Conservation (phyloP, 1,139 yeast species). For the Yamadazyma mexicana region DNA sequence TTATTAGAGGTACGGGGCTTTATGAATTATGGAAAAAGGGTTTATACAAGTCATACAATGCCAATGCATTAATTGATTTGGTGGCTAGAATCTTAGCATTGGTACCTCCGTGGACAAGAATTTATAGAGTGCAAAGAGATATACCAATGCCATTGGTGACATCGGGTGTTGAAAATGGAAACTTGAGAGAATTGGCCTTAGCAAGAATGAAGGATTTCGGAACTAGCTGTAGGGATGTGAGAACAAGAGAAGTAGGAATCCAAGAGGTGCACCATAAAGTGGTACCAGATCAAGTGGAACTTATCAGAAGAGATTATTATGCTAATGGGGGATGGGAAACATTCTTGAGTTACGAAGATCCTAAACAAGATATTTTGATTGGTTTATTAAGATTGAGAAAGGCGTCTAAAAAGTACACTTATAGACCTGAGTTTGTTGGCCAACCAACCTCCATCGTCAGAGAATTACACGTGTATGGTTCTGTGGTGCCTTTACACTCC, state of each 20-base stretch:
- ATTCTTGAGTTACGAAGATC: conserved; percentile 93
- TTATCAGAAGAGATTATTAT: conserved; percentile 90
- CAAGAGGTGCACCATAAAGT: conserved; percentile 98
- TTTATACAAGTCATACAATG: conserved; percentile 88
- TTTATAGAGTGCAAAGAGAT: conserved; percentile 97
- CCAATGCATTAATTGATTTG: conserved; percentile 88
- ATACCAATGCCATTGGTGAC: conserved; percentile 99
- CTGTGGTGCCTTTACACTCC: conserved; percentile 96
- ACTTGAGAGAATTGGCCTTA: conserved; percentile 88
- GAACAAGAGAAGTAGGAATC: conserved; percentile 98
- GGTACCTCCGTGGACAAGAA: conserved; percentile 99
- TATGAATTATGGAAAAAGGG: conserved; percentile 98
- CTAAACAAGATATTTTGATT: conserved; percentile 91
- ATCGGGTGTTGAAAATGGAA: conserved; percentile 98
- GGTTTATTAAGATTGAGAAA: conserved; percentile 86
- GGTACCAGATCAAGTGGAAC: conserved; percentile 94
- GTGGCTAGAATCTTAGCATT: conserved; percentile 94
- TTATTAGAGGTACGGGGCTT: conserved; percentile 95
- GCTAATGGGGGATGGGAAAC: conserved; percentile 99
- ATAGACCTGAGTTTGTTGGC: conserved; percentile 78
- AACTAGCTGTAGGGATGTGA: conserved; percentile 92
- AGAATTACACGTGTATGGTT: conserved; percentile 95
- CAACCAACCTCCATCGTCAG: conserved; percentile 93
- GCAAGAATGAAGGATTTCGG: conserved; percentile 99
- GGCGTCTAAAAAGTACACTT: conserved; percentile 87